Evolutionary conservation across 2,329 filamentous ascomycete genomes (phyloP).

Genomic region (Ophiostoma novo-ulmi): DNA sequence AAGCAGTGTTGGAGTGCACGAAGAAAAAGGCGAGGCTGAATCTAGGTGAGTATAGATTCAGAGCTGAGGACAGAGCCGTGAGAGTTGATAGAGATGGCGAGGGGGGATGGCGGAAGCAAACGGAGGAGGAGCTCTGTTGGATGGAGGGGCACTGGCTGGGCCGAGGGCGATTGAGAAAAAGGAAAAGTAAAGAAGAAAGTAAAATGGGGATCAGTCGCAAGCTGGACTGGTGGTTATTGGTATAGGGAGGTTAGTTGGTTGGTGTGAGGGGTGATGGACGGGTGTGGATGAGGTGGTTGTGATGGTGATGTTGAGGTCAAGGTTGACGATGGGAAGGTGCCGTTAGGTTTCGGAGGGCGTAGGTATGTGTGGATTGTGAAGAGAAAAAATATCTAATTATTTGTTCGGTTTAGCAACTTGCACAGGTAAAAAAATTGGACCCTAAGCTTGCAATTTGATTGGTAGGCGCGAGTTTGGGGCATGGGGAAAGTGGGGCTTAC

Average conservation of each 20-base stretch:
- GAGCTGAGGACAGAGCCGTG: background rate
- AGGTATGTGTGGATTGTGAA: slow-evolving; percentile 1
- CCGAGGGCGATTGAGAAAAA: background rate
- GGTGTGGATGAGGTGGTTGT: background rate
- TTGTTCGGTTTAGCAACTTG: slow-evolving; percentile 5
- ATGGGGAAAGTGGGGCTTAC: background rate
- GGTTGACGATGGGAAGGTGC: background rate
- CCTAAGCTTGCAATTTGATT: background rate
- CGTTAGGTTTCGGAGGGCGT: background rate
- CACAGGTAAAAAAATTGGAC: slow-evolving; percentile 11
- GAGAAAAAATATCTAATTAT: slow-evolving; percentile 15
- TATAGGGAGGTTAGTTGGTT: background rate
- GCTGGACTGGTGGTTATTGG: background rate
- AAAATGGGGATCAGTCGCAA: background rate
- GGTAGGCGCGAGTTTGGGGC: slow-evolving; percentile 14
- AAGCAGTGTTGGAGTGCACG: background rate
- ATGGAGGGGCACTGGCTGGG: slow-evolving; percentile 10
- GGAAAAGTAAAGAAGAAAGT: background rate
- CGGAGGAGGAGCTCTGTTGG: background rate
- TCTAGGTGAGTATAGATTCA: background rate
- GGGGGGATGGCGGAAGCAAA: background rate
- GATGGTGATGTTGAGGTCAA: slow-evolving; percentile 8
- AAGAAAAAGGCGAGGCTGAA: background rate
- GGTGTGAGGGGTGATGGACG: background rate
- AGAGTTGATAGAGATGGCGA: background rate